Evolutionary conservation across 225 moss, liverwort and hornwort genomes (phyloP), one percentile per base, ranked within the genome.

Genomic region (Bryoerythrophyllum caledonicum): DNA sequence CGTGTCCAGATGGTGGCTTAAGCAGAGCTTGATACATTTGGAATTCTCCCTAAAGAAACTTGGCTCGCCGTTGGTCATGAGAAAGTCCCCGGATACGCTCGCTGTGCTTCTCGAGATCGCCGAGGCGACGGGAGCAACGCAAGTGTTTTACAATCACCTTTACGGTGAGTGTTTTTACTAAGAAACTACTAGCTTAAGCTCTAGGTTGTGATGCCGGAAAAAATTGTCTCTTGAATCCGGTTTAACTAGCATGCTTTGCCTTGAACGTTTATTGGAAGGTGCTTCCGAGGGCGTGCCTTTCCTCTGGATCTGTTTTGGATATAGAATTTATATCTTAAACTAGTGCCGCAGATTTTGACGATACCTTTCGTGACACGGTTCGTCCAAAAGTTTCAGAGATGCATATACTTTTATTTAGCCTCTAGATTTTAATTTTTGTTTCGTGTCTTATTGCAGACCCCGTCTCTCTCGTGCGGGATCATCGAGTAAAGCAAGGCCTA

Each of bases 1-100:
- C 40, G 94, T 99, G 57, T 99, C 97, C 25, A 88, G 93, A 86
- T 99, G 97, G 97, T 99, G 97, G 97, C 77, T 99, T 51, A 99
- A 99, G 81, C 89, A 95, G 81, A 99, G 97, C 83, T 81, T 99
- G 80, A 82, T 62, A 17, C 89, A 91, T 54, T 74, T 99, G 76
- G 91, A 99, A 35, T 12, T 76, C 21, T 95, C 97, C n/a, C 70
- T 99, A 43, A 90, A 76, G 83, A 91, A 76, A 76, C 77, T 99
- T 38, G 97, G 97, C 70, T 90, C 94, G 70, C 89, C 93, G 41
- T 74, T 99, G 78, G 76, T 99, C 13, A 78, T 99, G 89, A 89
- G 93, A 49, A 95, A 83, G 80, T 83, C 91, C 1, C 71, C 70
- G 12, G 91, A 99, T 71, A 84, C 97, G 20, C 77, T 99, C 3